A percentile compares a stretch with the other conserved stretches of the same genome.
Evolutionary conservation across 306 rosid species (phyloP).

Genomic region (Gillenia trifoliata): DNA sequence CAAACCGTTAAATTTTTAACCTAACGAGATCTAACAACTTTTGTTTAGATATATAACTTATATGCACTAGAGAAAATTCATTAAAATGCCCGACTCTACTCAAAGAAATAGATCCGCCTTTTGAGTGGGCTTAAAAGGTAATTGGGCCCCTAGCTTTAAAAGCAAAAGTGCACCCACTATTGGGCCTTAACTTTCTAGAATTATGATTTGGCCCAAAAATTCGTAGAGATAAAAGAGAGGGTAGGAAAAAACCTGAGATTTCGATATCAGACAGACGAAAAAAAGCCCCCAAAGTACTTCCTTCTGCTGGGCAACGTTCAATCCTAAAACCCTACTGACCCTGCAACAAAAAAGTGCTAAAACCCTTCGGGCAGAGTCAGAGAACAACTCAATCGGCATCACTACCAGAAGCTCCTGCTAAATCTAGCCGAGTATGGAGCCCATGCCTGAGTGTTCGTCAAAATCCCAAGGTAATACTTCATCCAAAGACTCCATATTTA

Average conservation of each 20-base stretch:
- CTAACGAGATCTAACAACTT: no score
- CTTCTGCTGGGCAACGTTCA: not conserved
- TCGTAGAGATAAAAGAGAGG: not conserved
- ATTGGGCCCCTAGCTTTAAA: no score
- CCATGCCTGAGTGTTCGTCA: not conserved
- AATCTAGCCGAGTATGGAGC: not conserved
- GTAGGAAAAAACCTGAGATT: not conserved
- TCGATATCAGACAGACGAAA: no score
- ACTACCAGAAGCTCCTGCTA: not conserved
- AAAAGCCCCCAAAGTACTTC: not conserved
- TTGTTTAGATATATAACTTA: no score
- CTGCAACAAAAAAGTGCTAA: not conserved
- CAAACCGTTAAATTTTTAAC: no score
- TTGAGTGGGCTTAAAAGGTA: no score
- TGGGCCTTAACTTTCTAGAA: no score
- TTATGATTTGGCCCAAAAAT: not conserved
- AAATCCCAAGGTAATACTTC: slow-evolving; percentile 18
- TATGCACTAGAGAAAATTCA: no score
- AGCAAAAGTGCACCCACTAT: no score
- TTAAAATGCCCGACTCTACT: no score
- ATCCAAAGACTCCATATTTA: not conserved
- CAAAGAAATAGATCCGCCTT: no score
- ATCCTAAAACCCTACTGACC: not conserved
- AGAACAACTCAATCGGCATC: not conserved
- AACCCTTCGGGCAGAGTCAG: not conserved